Percentiles rank a stretch among this genome's conserved stretches.
Evolutionary conservation across 345 rosid species (phyloP).

Genomic region (Hibiscus syriacus): DNA sequence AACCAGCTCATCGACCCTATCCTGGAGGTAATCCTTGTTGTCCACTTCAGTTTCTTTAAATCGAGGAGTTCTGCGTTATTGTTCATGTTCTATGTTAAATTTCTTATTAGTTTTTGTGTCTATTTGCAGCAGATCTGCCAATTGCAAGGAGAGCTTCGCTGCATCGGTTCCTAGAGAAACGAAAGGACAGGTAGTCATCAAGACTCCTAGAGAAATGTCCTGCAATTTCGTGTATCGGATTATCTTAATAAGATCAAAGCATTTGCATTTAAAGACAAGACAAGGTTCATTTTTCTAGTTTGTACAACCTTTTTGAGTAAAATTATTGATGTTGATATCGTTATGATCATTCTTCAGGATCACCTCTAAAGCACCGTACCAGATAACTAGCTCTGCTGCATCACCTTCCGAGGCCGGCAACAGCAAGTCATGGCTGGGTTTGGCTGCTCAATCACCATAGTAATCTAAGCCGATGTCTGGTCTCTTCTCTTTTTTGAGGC

Average conservation of each 20-base stretch:
- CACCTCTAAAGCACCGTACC: slow-evolving; percentile 60
- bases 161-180: slow-evolving; percentile 88
- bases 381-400: slow-evolving; percentile 18
- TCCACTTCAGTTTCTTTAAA: too few species aligned
- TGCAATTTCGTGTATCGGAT: too few species aligned
- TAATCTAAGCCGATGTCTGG: slow-evolving; percentile 7
- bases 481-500: slow-evolving; percentile 1
- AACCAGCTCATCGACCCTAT: slow-evolving; percentile 30
- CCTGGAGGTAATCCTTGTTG: slow-evolving; percentile 40
- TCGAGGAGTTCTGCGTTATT: not conserved
- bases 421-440: slow-evolving; percentile 64
- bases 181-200: slow-evolving; percentile 92
- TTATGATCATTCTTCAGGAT: slow-evolving; percentile 34
- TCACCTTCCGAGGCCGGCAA: slow-evolving; percentile 27
- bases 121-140: slow-evolving; percentile 55
- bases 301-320: too few species aligned
- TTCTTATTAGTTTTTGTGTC: not conserved
- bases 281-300: too few species aligned
- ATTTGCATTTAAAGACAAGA: too few species aligned
- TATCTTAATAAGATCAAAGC: too few species aligned
- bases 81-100: not conserved
- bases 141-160: slow-evolving; percentile 92
- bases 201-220: not conserved
- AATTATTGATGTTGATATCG: too few species aligned
- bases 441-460: slow-evolving; percentile 41